Evolutionary conservation across 495 filamentous ascomycete genomes (phyloP).

Genomic region (Penicillium silybi): DNA sequence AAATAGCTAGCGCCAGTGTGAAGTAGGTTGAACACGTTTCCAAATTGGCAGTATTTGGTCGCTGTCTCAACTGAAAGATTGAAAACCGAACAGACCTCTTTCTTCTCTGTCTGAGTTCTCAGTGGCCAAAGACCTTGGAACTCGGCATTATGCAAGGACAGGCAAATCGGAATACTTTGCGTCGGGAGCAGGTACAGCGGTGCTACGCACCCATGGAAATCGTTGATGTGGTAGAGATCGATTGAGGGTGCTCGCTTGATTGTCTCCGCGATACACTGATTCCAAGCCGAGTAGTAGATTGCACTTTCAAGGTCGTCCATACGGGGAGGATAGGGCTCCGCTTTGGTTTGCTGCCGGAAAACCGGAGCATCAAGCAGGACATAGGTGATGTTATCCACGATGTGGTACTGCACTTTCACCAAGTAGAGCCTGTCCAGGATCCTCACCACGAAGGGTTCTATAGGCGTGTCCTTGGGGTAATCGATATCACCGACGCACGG

Average conservation of each 20-base stretch:
- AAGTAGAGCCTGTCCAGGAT: conserved; percentile 58
- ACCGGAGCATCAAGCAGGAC: conserved; percentile 64
- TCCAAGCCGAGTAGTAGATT: conserved; percentile 67
- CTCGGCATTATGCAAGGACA: conserved; percentile 63
- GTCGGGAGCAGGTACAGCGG: conserved; percentile 57
- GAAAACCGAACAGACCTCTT: conserved; percentile 61
- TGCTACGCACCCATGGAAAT: conserved; percentile 63
- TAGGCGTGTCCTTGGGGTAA: conserved; percentile 54
- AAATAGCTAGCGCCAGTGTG: conserved; percentile 62
- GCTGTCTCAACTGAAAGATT: conserved; percentile 48
- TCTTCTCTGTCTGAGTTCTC: conserved; percentile 53
- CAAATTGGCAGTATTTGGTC: conserved; percentile 61
- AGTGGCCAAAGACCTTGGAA: conserved; percentile 71
- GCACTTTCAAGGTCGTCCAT: conserved; percentile 68
- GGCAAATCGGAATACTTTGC: conserved; percentile 52
- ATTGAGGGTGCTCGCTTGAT: conserved; percentile 51
- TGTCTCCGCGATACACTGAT: conserved; percentile 59
- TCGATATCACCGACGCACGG: conserved; percentile 63
- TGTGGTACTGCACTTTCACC: conserved; percentile 61
- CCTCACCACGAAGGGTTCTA: conserved; percentile 57
- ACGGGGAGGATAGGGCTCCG: conserved; percentile 62
- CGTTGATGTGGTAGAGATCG: conserved; percentile 68
- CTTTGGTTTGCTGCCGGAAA: conserved; percentile 62
- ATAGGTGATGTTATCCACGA: conserved; percentile 62
- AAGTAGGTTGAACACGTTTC: conserved; percentile 64